Evolutionary conservation across 192 early-diverging fungal species (phyloP), one percentile per base, ranked within the genome.

Genomic region (Podila epigama): DNA sequence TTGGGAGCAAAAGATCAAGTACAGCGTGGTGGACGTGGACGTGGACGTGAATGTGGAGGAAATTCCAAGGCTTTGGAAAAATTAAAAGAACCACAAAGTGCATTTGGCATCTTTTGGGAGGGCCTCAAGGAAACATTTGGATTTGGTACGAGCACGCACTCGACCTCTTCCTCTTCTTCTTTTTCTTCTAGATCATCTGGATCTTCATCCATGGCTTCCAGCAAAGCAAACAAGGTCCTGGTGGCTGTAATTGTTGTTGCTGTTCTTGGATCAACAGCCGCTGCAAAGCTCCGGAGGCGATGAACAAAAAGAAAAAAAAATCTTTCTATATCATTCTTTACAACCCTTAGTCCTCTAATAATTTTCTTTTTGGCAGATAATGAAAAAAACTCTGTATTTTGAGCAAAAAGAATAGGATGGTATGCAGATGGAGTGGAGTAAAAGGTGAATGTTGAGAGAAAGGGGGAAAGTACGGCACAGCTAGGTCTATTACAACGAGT

Each of bases 21-120:
- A 32, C 9, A 31, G 52, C 52, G 25, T 25, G 6, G 48, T 51
- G 10, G 29, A 29, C 52, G 16, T 25, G 15, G 20, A 31, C 52
- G 29, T 5, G 52, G 52, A 54, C 28, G 52, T 22, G 15, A 54
- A 8, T 31, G 2, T 8, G 52, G n/a, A 25, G 22, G 25, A 15
- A 25, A 34, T n/a, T n/a, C 51, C 39, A 51, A 55, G 31, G 25
- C 54, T 4, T 10, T 77, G n/a, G 56, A 55, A 16, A 63, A 28
- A 50, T 9, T 22, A 48, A 68, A 55, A 12, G 42, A 37, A 3
- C 11, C 58, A 12, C 13, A 53, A n/a, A 58, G 54, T 18, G 32
- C 61, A 11, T 77, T 77, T 31, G 35, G 66, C 37, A 59, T 25
- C 31, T 54, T 77, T 28, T 77, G 73, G 73, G 58, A 77, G 4